phyloP scores from a whole-genome alignment of 2,329 filamentous ascomycete genomes.

The Xylariaceae sp. region DNA sequence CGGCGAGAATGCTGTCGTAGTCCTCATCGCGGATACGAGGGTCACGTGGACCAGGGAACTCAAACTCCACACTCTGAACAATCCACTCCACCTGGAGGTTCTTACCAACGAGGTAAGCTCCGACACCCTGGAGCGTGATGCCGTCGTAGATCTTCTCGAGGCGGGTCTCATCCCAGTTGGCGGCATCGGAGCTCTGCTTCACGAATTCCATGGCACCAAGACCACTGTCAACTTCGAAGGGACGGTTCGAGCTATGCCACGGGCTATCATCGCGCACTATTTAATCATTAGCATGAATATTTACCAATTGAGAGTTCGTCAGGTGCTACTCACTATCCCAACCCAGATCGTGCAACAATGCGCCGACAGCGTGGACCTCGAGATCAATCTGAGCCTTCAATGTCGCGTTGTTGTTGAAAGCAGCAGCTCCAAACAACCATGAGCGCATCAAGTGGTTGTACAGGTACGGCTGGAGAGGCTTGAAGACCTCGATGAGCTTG shows the following conservation, averaged over 20 bases:
- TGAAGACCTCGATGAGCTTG: conserved; percentile 15
- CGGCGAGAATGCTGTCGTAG: conserved; percentile 5
- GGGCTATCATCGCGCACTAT: no score
- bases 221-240: conserved; percentile 9
- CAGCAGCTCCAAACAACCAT: conserved; percentile 17
- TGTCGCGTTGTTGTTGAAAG: conserved; percentile 19
- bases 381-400: conserved; percentile 19
- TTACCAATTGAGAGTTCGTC: no score
- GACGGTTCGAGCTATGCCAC: neutral
- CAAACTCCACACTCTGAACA: conserved; percentile 6
- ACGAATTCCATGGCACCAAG: conserved; percentile 1
- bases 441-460: conserved; percentile 18
- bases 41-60: conserved; percentile 4
- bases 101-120: neutral
- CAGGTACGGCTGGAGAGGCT: conserved; percentile 20
- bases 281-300: no score
- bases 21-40: conserved; percentile 3
- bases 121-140: conserved; percentile 7
- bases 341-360: conserved; percentile 14
- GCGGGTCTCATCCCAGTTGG: conserved; percentile 1
- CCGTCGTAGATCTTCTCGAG: conserved; percentile 8
- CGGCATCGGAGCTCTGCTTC: neutral
- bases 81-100: conserved; percentile 5
- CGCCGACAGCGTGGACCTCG: conserved; percentile 16
- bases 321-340: neutral